These are phyloP conservation scores for Chlorella sp. DNA, from an alignment of 139 green algal species.

Conservation along the genomic window DNA sequence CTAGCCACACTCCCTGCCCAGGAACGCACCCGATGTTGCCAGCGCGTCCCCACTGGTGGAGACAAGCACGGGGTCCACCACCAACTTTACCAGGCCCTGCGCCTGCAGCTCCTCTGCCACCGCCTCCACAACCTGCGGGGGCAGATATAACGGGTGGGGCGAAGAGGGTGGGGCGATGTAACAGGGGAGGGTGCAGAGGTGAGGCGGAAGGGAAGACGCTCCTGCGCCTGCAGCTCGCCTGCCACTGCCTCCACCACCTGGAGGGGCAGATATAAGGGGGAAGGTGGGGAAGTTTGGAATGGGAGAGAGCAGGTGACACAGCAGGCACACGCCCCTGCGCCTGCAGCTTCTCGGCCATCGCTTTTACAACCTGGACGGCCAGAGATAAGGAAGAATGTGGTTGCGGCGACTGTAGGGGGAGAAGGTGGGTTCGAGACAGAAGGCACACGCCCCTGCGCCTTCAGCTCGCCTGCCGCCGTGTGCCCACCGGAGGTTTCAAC, in stretches of 20 bases:
- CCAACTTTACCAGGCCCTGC: constrained; percentile 57
- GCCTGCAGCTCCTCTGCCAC: constrained; percentile 61
- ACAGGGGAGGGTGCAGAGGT: neutral
- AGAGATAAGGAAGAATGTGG: too few species aligned
- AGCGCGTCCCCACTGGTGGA: constrained; percentile 88
- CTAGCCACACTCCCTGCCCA: neutral
- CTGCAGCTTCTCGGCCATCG: constrained; percentile 61
- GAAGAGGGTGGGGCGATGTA: neutral
- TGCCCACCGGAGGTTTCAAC: too few species aligned
- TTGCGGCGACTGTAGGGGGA: too few species aligned
- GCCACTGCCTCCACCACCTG: too few species aligned
- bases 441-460: constrained; percentile 3
- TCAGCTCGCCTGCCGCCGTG: too few species aligned
- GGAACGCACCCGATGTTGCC: constrained; percentile 34
- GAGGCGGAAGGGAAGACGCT: neutral
- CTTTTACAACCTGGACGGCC: constrained; percentile 56
- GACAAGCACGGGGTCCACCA: constrained; percentile 96
- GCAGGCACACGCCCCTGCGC: neutral
- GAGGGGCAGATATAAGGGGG: too few species aligned
- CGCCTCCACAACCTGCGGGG: constrained; percentile 55
- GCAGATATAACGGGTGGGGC: neutral
- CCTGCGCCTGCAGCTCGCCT: constrained; percentile 44
- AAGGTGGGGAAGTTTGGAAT: too few species aligned
- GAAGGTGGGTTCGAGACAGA: too few species aligned
- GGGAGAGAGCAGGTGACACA: too few species aligned